Evolutionary conservation across 306 rosid species (phyloP).

Genomic region (Comarum palustre): DNA sequence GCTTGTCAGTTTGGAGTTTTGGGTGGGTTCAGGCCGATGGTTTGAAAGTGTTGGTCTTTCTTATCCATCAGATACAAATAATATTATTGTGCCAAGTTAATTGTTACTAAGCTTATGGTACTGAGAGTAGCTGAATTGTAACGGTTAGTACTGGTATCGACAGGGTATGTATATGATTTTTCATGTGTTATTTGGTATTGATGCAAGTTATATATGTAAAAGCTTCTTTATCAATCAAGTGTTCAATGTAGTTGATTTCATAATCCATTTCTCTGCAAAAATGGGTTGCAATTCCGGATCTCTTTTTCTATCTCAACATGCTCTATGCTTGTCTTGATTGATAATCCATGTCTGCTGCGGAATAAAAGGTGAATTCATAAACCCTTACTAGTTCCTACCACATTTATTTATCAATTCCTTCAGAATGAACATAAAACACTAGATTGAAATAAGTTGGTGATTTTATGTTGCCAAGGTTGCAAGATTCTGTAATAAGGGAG

Average conservation of each 20-base stretch:
- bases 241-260: not conserved
- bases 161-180: not conserved
- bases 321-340: not conserved
- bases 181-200: not conserved
- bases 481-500: too few species aligned
- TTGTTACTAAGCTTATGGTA: not conserved
- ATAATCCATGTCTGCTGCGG: too few species aligned
- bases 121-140: not conserved
- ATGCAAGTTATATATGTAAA: not conserved
- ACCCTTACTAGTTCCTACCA: too few species aligned
- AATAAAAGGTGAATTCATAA: too few species aligned
- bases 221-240: not conserved
- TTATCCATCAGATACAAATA: not conserved
- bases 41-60: constrained; percentile 3
- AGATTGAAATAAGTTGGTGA: not conserved
- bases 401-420: too few species aligned
- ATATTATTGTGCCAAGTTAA: not conserved
- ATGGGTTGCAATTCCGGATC: not conserved
- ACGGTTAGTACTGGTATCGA: not conserved
- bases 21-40: not conserved
- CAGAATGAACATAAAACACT: too few species aligned
- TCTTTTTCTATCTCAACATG: not conserved
- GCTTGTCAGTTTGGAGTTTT: not conserved
- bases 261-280: not conserved
- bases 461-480: not conserved